Evolutionary conservation across 805 yeast genomes (phyloP).

Genomic region (Phaffomyces opuntiae): DNA sequence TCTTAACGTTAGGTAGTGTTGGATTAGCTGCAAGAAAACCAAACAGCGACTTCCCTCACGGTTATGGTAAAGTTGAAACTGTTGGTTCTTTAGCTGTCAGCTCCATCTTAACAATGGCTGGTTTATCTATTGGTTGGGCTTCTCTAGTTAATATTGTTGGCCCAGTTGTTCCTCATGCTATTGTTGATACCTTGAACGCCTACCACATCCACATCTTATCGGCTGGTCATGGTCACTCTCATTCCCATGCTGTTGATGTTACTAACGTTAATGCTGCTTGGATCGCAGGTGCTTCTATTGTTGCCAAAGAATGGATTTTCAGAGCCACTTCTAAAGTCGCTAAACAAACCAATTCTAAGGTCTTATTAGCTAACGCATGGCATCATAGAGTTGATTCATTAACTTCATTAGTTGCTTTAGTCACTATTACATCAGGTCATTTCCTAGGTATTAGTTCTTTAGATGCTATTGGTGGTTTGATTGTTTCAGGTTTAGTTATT

Average conservation of each 20-base stretch:
- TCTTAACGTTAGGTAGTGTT: slow-evolving; percentile 84
- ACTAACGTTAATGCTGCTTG: slow-evolving; percentile 90
- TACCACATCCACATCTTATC: slow-evolving; percentile 40
- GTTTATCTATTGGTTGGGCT: slow-evolving; percentile 84
- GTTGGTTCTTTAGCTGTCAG: slow-evolving; percentile 88
- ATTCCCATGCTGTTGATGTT: slow-evolving; percentile 29
- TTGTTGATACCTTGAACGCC: slow-evolving; percentile 46
- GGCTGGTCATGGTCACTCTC: slow-evolving; percentile 30
- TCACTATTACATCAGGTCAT: slow-evolving; percentile 82
- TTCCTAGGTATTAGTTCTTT: slow-evolving; percentile 73
- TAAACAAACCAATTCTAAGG: slow-evolving; percentile 70
- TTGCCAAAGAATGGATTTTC: slow-evolving; percentile 82
- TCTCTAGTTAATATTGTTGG: slow-evolving; percentile 64
- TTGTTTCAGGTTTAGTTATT: slow-evolving; percentile 76
- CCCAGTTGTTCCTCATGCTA: slow-evolving; percentile 55
- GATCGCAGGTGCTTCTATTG: slow-evolving; percentile 87
- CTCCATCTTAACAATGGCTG: slow-evolving; percentile 76
- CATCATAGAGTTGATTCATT: slow-evolving; percentile 93
- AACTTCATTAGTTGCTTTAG: slow-evolving; percentile 85
- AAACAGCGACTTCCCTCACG: slow-evolving; percentile 62
- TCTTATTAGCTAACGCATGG: slow-evolving; percentile 96
- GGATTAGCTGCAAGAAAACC: slow-evolving; percentile 62
- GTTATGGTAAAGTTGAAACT: slow-evolving; percentile 90
- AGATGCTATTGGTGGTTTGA: slow-evolving; percentile 87
- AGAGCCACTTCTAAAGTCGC: slow-evolving; percentile 81